Evolutionary conservation across 2,329 filamentous ascomycete genomes (phyloP).

Genomic region (Xylariaceae sp.): DNA sequence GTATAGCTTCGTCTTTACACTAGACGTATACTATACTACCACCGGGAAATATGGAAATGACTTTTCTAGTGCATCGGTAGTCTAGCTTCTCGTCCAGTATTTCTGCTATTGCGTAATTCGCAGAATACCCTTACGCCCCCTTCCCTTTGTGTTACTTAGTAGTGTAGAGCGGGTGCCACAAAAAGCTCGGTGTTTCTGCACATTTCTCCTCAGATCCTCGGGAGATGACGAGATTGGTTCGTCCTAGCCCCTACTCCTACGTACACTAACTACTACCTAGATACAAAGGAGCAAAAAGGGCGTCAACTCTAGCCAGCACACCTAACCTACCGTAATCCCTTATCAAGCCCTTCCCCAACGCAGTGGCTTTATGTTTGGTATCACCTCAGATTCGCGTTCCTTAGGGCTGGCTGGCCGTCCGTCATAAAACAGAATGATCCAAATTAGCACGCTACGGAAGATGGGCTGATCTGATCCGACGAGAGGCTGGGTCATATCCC

Average conservation of each 20-base stretch:
- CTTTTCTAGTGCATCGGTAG: too few relatives aligned
- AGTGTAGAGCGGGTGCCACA: constrained; percentile 37
- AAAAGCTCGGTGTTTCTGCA: constrained; percentile 42
- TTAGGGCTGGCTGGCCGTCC: constrained; percentile 17
- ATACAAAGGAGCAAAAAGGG: too few relatives aligned
- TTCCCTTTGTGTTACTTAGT: too few relatives aligned
- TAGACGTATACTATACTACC: background rate
- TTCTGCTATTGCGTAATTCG: constrained; percentile 1
- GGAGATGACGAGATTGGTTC: constrained; percentile 43
- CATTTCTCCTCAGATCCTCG: constrained; percentile 37
- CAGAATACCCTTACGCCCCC: constrained; percentile 23
- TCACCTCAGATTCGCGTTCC: constrained; percentile 16
- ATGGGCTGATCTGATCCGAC: constrained; percentile 29
- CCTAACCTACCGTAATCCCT: too few relatives aligned
- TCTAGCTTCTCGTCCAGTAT: background rate
- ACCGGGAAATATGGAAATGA: background rate
- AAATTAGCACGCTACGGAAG: constrained; percentile 21
- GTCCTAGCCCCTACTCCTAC: constrained; percentile 20
- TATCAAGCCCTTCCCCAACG: constrained; percentile 2
- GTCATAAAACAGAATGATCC: background rate
- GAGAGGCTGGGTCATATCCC: constrained; percentile 26
- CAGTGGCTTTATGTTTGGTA: constrained; percentile 7
- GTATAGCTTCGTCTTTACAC: too few relatives aligned
- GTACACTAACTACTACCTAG: too few relatives aligned
- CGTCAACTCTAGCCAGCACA: too few relatives aligned